Base-by-base conservation (phyloP, 192 early-diverging fungal species). In the Coemansia guatemalensis region DNA sequence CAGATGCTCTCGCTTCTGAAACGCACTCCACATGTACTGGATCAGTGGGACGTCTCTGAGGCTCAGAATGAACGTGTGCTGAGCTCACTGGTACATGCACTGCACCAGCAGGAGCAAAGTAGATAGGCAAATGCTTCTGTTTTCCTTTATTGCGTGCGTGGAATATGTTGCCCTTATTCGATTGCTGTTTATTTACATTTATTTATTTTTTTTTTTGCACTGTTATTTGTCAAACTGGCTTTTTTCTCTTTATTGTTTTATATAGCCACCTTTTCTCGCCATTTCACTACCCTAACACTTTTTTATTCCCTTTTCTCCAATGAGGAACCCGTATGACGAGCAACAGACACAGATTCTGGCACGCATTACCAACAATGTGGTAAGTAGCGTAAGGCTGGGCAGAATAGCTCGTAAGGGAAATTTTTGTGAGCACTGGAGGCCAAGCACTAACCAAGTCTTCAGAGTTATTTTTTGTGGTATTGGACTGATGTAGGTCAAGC, bases 311-410 rank as follows among this genome's bases (percentile, higher is more conserved):
- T 44, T 44, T 44, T 44, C 3, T 17, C 12, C 39, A 64, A 80
- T 80, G 78, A 69, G 66, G 57, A 80, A 80, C 55, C 78, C 78
- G 12, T 80, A 80, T 44, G 78, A 80, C 53, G 78, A 80, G 65
- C 78, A 80, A 48, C 78, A 80, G 62, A 80, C 78, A 41, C 72
- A 71, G 58, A 80, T 80, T 74, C 69, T 80, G 12, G 73, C 73
- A 4, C 71, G 78, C 30, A 80, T 80, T 49, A 74, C 69, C n/a
- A 74, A 74, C 68, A 80, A 80, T 25, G 78, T 80, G 60, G 69
- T 56, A 56, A 2, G 54, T 56, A 2, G 22, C 8, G 8, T 3
- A 48, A 48, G 17, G 35, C 41, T 47, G n/a, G 5, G 27, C 44
- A 41, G 26, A 8, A 6, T 24, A 26, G 23, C 20, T 22, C 20